These are phyloP conservation scores for Phaeoacremonium minimum DNA, from an alignment of 2,329 filamentous ascomycete species.

Conservation along the genomic window DNA sequence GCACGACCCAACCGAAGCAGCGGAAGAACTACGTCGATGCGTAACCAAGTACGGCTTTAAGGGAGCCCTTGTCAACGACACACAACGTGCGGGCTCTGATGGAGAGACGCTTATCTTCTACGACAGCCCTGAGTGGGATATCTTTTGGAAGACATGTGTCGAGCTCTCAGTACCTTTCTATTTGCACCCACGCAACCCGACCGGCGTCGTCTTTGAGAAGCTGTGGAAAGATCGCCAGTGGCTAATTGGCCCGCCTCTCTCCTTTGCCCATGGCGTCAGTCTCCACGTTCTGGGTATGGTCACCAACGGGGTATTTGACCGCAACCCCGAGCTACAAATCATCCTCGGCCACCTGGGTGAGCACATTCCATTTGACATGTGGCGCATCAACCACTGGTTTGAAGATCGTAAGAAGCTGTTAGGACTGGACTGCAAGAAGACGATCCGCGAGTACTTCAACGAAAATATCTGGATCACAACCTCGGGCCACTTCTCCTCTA, in stretches of 20 bases:
- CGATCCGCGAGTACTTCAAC: slow-evolving; percentile 47
- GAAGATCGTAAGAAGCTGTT: slow-evolving; percentile 50
- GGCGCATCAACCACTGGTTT: slow-evolving; percentile 50
- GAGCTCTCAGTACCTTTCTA: slow-evolving; percentile 63
- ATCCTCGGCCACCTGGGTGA: slow-evolving; percentile 45
- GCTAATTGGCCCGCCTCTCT: slow-evolving; percentile 55
- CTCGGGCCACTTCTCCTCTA: slow-evolving; percentile 50
- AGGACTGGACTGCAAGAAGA: slow-evolving; percentile 41
- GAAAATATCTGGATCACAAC: slow-evolving; percentile 55
- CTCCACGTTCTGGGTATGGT: slow-evolving; percentile 51
- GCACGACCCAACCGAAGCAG: slow-evolving; percentile 48
- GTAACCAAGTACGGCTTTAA: slow-evolving; percentile 57
- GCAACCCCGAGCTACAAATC: slow-evolving; percentile 38
- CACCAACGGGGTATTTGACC: slow-evolving; percentile 45
- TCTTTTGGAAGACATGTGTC: slow-evolving; percentile 54
- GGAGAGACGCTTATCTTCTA: slow-evolving; percentile 62
- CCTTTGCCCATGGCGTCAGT: slow-evolving; percentile 54
- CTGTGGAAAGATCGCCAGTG: slow-evolving; percentile 38
- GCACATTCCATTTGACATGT: slow-evolving; percentile 43
- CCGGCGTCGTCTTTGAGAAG: slow-evolving; percentile 27
- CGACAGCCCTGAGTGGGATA: slow-evolving; percentile 55
- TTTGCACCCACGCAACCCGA: slow-evolving; percentile 56
- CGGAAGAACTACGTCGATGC: slow-evolving; percentile 44
- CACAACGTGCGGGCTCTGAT: slow-evolving; percentile 52
- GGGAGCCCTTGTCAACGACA: slow-evolving; percentile 59